These are phyloP conservation scores for Calonectria naviculata DNA, from an alignment of 2,329 filamentous ascomycete genomes.

Conservation along the genomic window DNA sequence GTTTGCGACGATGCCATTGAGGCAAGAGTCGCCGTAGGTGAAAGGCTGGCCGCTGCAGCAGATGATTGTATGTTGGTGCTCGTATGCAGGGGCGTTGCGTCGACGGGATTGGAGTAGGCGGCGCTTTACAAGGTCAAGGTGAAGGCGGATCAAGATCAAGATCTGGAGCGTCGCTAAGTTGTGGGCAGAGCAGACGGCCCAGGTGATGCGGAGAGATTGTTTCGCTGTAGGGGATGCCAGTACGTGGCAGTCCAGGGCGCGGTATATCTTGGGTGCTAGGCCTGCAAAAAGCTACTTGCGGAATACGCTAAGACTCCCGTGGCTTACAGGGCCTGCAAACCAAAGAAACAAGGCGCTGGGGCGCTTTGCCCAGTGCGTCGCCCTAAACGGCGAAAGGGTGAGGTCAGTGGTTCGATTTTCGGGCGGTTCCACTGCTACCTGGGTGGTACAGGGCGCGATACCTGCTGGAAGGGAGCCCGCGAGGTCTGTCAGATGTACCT, in stretches of 20 bases:
- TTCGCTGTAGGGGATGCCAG: constrained; percentile 21
- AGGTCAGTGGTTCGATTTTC: constrained; percentile 41
- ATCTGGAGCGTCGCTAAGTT: constrained; percentile 5
- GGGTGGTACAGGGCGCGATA: not conserved
- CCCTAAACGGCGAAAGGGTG: constrained; percentile 10
- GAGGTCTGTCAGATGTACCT: constrained; percentile 1
- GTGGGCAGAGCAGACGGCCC: constrained; percentile 14
- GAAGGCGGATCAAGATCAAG: constrained; percentile 25
- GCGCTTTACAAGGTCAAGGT: constrained; percentile 28
- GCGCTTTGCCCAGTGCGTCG: constrained; percentile 28
- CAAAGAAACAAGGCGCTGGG: constrained; percentile 37
- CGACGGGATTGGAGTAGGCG: constrained; percentile 19
- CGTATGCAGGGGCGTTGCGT: constrained; percentile 19
- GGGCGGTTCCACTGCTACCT: constrained; percentile 37
- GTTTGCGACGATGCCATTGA: constrained; percentile 50
- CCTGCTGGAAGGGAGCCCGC: not conserved
- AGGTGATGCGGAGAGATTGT: constrained; percentile 44
- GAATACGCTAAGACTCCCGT: constrained; percentile 8
- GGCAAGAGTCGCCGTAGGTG: constrained; percentile 29
- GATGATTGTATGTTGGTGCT: constrained; percentile 19
- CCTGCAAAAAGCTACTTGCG: constrained; percentile 15
- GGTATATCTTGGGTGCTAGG: constrained; percentile 23
- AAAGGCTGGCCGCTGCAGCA: constrained; percentile 28
- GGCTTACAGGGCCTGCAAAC: constrained; percentile 24
- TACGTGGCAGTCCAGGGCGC: not conserved